Conservation (phyloP, 345 rosid species). For the Pugionium cornutum region DNA sequence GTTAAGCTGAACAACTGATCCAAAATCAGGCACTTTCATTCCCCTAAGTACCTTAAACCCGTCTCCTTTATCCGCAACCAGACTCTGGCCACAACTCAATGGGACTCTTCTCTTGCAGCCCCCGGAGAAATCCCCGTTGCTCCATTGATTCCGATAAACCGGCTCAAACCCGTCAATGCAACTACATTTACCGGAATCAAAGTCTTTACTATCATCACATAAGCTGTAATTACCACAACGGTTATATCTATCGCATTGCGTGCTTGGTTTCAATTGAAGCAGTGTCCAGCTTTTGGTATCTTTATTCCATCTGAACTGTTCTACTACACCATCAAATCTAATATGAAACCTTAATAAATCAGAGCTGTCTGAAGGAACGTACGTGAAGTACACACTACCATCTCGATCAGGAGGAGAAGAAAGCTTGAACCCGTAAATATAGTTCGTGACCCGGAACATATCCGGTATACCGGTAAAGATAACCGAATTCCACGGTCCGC, state of each 20-base stretch:
- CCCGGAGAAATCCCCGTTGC: constrained; percentile 34
- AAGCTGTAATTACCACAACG: constrained; percentile 51
- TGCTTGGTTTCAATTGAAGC: constrained; percentile 47
- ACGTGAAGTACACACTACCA: constrained; percentile 46
- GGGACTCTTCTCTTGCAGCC: constrained; percentile 47
- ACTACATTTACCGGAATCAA: constrained; percentile 43
- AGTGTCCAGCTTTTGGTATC: constrained; percentile 40
- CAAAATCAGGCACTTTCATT: constrained; percentile 57
- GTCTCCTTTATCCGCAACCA: constrained; percentile 17
- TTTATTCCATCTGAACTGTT: constrained; percentile 39
- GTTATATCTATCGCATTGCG: constrained; percentile 43
- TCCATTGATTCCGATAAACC: constrained; percentile 38
- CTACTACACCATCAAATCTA: constrained; percentile 37
- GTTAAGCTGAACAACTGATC: constrained; percentile 44
- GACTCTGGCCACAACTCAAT: constrained; percentile 42
- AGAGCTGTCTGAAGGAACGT: constrained; percentile 40
- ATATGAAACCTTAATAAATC: constrained; percentile 41
- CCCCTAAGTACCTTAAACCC: constrained; percentile 50
- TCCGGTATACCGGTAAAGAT: constrained; percentile 39
- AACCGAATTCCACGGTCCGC: constrained; percentile 44
- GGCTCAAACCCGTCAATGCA: constrained; percentile 42
- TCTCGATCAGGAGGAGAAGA: constrained; percentile 44
- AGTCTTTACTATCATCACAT: constrained; percentile 41
- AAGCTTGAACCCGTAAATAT: constrained; percentile 49
- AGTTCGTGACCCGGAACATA: constrained; percentile 39